These are phyloP conservation scores for Elymus sibiricus DNA, from an alignment of 176 grass and related monocot genomes.

Conservation along the genomic window DNA sequence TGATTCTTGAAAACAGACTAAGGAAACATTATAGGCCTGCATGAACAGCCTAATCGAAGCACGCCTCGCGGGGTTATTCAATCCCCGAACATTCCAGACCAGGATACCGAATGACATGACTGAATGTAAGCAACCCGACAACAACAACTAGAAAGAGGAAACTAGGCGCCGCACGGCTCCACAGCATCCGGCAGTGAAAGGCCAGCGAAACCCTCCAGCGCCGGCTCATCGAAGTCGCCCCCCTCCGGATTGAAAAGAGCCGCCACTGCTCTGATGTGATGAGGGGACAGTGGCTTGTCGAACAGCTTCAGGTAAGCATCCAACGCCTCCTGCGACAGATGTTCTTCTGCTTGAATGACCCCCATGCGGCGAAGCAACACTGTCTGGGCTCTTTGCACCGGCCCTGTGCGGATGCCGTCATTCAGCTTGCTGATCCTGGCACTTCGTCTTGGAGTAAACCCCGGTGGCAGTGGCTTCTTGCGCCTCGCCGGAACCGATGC, in stretches of 20 bases:
- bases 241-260: not conserved
- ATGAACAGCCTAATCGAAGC: not conserved
- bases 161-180: not conserved
- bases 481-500: too few relatives aligned
- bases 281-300: not conserved
- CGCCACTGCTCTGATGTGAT: not conserved
- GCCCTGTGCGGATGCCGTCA: too few relatives aligned
- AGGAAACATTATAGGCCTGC: not conserved
- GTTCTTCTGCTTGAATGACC: too few relatives aligned
- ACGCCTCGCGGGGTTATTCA: not conserved
- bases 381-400: too few relatives aligned
- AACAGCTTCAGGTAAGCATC: not conserved
- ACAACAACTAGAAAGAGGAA: too few relatives aligned
- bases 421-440: too few relatives aligned
- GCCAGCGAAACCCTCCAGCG: not conserved
- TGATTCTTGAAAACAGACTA: not conserved
- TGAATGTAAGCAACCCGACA: not conserved
- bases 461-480: too few relatives aligned
- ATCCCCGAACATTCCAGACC: not conserved
- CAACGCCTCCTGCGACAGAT: too few relatives aligned
- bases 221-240: not conserved
- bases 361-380: too few relatives aligned
- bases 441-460: too few relatives aligned
- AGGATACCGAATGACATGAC: not conserved
- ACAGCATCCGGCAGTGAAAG: not conserved